Conservation (phyloP, 2,329 filamentous ascomycete genomes). For the Periglandula ipomoeae region DNA sequence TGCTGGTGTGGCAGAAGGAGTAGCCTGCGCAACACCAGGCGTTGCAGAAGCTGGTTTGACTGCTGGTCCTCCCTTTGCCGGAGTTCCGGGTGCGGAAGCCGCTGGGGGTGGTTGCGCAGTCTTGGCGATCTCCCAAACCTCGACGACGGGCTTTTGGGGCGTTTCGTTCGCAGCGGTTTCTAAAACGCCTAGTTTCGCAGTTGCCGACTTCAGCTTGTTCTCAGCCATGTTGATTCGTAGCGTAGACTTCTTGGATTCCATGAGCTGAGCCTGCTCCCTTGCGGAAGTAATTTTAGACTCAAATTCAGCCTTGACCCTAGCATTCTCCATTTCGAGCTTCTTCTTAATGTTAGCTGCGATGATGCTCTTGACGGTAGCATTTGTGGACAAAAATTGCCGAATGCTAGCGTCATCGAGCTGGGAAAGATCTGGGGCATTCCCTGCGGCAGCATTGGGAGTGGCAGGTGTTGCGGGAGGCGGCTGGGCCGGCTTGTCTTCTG, state of each 20-base stretch:
- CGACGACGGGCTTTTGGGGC: constrained; percentile 69
- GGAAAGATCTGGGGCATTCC: constrained; percentile 32
- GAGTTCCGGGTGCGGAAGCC: constrained; percentile 8
- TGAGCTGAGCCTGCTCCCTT: constrained; percentile 55
- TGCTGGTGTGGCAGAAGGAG: constrained; percentile 3
- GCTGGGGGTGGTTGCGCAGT: constrained; percentile 21
- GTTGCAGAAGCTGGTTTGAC: constrained; percentile 13
- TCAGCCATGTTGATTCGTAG: constrained; percentile 73
- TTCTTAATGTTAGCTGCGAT: constrained; percentile 57
- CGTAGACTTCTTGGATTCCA: constrained; percentile 66
- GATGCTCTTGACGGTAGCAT: constrained; percentile 48
- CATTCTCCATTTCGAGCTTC: constrained; percentile 57
- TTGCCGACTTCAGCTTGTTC: constrained; percentile 52
- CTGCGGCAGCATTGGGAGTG: constrained; percentile 26
- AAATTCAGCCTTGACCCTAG: constrained; percentile 47
- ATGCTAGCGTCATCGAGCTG: constrained; percentile 46
- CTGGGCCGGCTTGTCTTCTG: constrained; percentile 16
- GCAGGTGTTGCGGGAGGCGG: constrained; percentile 15
- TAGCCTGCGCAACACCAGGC: constrained; percentile 1
- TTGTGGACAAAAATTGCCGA: constrained; percentile 46
- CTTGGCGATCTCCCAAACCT: constrained; percentile 81
- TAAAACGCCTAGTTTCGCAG: constrained; percentile 69
- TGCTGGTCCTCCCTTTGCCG: constrained; percentile 9
- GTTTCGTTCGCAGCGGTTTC: constrained; percentile 78
- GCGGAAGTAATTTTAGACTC: constrained; percentile 46